A percentile compares a stretch with the other conserved stretches of the same genome.
These are phyloP conservation scores for Talaromyces islandicus DNA, from an alignment of 2,329 filamentous ascomycete genomes.

Conservation along the genomic window DNA sequence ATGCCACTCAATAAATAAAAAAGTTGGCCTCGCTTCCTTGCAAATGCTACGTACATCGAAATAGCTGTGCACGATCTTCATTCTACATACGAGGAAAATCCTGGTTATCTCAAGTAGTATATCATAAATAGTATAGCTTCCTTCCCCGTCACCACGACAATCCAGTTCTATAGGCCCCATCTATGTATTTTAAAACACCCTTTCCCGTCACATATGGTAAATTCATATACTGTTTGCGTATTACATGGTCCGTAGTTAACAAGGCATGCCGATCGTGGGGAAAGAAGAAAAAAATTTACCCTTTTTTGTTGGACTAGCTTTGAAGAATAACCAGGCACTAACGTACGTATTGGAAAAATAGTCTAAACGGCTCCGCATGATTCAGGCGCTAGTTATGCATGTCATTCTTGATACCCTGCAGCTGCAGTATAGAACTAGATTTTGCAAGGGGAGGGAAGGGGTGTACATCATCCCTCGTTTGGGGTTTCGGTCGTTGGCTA, in stretches of 20 bases:
- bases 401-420: neutral
- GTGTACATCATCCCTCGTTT: neutral
- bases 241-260: neutral
- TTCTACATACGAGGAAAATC: neutral
- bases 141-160: neutral
- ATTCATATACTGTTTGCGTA: neutral
- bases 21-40: too few species aligned
- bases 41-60: neutral
- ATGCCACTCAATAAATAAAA: neutral
- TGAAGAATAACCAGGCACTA: neutral
- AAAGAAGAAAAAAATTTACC: neutral
- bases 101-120: neutral
- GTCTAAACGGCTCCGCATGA: neutral
- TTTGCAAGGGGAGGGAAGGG: neutral
- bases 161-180: neutral
- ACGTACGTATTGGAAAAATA: neutral
- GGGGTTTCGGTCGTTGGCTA: neutral
- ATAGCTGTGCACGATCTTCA: neutral
- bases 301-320: neutral
- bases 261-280: neutral
- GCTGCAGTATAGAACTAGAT: neutral
- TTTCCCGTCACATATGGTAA: neutral
- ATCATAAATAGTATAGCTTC: neutral
- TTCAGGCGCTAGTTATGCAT: neutral
- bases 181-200: neutral